A percentile compares a stretch with the other conserved stretches of the same genome.
These are phyloP conservation scores for Hanseniaspora meyeri DNA, from an alignment of 805 yeast genomes.

Conservation along the genomic window DNA sequence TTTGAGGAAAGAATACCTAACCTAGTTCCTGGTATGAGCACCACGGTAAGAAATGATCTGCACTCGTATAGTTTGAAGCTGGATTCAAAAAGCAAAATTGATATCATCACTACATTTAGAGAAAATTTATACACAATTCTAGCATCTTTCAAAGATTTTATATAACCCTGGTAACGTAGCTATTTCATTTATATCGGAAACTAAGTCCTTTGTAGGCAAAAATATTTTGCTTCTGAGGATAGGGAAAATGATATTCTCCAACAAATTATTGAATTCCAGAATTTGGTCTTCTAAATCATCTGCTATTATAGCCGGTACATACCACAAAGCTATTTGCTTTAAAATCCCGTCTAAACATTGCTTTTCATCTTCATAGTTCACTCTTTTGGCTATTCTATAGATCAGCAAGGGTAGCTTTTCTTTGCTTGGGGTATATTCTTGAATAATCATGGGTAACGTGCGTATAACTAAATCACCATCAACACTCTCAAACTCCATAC, in stretches of 20 bases:
- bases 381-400: conserved; percentile 43
- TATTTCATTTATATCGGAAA: conserved; percentile 56
- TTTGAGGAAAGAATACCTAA: conserved; percentile 11
- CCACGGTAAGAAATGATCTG: conserved; percentile 2
- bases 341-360: conserved; percentile 55
- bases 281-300: conserved; percentile 21
- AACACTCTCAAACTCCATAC: conserved; percentile 31
- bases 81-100: background rate
- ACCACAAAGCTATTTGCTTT: conserved; percentile 56
- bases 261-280: conserved; percentile 23
- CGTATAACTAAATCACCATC: conserved; percentile 30
- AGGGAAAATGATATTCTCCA: conserved; percentile 59
- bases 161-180: conserved; percentile 88
- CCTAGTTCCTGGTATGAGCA: conserved; percentile 9
- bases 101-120: conserved; percentile 4
- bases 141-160: conserved; percentile 86
- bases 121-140: conserved; percentile 9
- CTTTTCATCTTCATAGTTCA: conserved; percentile 58
- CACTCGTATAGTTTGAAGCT: background rate
- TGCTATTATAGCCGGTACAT: conserved; percentile 49
- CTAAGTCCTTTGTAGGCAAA: conserved; percentile 42
- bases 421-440: conserved; percentile 49
- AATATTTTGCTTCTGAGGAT: conserved; percentile 47
- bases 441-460: conserved; percentile 57
- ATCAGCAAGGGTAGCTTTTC: conserved; percentile 56